Evolutionary conservation across 1,284 basidiomycete genomes (phyloP).

Genomic region (Ustilago bromivora): DNA sequence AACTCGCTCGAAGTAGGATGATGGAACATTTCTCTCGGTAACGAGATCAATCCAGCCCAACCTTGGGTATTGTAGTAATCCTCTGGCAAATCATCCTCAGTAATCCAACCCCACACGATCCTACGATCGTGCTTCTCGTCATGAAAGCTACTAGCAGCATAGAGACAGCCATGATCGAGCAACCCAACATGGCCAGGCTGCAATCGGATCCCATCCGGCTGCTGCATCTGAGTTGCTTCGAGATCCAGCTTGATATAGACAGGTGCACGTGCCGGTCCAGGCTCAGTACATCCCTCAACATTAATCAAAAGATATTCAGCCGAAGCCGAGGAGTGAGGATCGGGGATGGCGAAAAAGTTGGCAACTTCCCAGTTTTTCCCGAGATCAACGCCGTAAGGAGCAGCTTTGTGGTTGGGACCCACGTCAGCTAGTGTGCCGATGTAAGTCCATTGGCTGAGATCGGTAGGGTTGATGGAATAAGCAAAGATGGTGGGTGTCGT

Average conservation of each 20-base stretch:
- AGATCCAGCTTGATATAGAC: slow-evolving; percentile 36
- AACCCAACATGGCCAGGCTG: slow-evolving; percentile 27
- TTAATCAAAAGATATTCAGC: slow-evolving; percentile 52
- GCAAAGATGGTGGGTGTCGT: slow-evolving; percentile 53
- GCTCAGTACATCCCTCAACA: slow-evolving; percentile 46
- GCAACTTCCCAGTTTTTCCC: slow-evolving; percentile 62
- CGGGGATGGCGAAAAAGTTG: slow-evolving; percentile 49
- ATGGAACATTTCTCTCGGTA: slow-evolving; percentile 52
- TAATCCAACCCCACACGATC: slow-evolving; percentile 61
- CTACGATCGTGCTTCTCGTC: slow-evolving; percentile 38
- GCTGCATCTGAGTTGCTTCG: background rate
- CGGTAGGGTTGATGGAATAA: slow-evolving; percentile 40
- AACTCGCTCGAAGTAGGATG: slow-evolving; percentile 36
- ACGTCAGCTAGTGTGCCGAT: slow-evolving; percentile 46
- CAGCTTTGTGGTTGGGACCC: slow-evolving; percentile 38
- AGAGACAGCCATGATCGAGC: slow-evolving; percentile 57
- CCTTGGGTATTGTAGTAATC: slow-evolving; percentile 52
- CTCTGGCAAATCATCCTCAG: slow-evolving; percentile 55
- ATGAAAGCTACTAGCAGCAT: slow-evolving; percentile 55
- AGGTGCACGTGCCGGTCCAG: slow-evolving; percentile 38
- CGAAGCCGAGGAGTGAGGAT: slow-evolving; percentile 1
- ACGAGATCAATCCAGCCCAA: slow-evolving; percentile 53
- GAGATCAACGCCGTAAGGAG: slow-evolving; percentile 48
- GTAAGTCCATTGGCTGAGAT: slow-evolving; percentile 51
- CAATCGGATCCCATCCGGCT: slow-evolving; percentile 26